Evolutionary conservation across 192 early-diverging fungal genomes (phyloP).

Genomic region (Coemansia sp.): DNA sequence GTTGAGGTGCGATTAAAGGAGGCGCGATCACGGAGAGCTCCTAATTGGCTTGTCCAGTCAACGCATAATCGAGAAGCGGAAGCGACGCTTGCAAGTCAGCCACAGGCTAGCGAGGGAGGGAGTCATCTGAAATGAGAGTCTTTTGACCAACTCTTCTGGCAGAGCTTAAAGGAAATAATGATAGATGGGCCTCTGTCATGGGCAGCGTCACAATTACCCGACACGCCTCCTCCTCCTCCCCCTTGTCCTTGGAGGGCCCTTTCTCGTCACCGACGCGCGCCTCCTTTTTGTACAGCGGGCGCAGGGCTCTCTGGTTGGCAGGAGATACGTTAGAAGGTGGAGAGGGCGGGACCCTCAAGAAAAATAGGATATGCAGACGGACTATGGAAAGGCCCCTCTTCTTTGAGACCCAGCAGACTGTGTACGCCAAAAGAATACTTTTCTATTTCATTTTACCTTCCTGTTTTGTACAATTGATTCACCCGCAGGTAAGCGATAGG

Average conservation of each 20-base stretch:
- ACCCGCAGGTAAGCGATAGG: constrained; percentile 5
- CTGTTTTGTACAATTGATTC: constrained; percentile 11
- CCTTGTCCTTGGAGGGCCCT: neutral
- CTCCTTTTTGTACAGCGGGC: neutral
- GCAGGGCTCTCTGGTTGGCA: neutral
- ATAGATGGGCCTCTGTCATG: neutral
- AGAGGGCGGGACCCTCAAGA: neutral
- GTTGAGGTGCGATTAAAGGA: neutral
- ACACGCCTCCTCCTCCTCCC: too few species aligned
- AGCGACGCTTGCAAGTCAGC: neutral
- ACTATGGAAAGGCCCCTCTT: neutral
- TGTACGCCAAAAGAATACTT: neutral
- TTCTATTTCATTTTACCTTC: constrained; percentile 10
- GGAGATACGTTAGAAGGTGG: neutral
- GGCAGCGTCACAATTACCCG: neutral
- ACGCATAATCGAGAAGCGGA: neutral
- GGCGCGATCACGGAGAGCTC: neutral
- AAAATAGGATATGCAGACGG: neutral
- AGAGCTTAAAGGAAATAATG: neutral
- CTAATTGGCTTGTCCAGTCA: neutral
- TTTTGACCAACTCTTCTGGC: neutral
- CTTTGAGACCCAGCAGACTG: neutral
- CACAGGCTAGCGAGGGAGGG: neutral
- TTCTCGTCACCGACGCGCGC: neutral
- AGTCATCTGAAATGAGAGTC: neutral